Evolutionary conservation across 2,329 filamentous ascomycete genomes (phyloP).

Genomic region (Apiospora saccharicola): DNA sequence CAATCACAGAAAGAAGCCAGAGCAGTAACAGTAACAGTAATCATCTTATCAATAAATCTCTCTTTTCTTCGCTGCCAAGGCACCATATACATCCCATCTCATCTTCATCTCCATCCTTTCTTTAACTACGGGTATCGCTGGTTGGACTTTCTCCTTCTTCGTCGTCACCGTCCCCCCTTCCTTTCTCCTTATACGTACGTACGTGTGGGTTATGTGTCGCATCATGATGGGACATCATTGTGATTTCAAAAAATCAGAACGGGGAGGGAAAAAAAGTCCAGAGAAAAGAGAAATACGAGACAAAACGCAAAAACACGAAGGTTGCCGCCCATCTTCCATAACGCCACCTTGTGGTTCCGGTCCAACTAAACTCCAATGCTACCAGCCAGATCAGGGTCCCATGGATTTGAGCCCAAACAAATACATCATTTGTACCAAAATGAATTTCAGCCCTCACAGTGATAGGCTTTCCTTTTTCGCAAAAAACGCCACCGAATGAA

Average conservation of each 20-base stretch:
- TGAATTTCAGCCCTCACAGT: background rate
- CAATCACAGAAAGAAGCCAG: background rate
- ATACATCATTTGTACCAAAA: background rate
- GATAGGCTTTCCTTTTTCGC: conserved; percentile 3
- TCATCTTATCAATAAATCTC: conserved; percentile 13
- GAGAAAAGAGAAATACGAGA: background rate
- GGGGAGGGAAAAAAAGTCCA: no score
- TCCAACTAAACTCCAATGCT: conserved; percentile 15
- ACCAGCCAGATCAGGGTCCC: background rate
- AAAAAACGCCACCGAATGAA: conserved; percentile 18
- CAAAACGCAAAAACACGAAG: background rate
- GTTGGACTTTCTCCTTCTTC: background rate
- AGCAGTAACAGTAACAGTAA: conserved; percentile 8
- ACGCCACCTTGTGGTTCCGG: background rate
- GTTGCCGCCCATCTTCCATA: background rate
- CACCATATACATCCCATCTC: conserved; percentile 3
- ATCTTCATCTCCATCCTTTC: background rate
- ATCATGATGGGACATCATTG: background rate
- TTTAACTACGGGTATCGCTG: conserved; percentile 1
- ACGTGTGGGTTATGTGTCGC: background rate
- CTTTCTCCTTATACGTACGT: background rate
- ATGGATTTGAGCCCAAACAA: background rate
- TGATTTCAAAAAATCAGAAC: background rate
- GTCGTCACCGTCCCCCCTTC: background rate
- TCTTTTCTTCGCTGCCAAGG: background rate